Evolutionary conservation across 108 stramenopile species (phyloP), one percentile per base, ranked within the genome.

Genomic region (Cyclotella baltica): DNA sequence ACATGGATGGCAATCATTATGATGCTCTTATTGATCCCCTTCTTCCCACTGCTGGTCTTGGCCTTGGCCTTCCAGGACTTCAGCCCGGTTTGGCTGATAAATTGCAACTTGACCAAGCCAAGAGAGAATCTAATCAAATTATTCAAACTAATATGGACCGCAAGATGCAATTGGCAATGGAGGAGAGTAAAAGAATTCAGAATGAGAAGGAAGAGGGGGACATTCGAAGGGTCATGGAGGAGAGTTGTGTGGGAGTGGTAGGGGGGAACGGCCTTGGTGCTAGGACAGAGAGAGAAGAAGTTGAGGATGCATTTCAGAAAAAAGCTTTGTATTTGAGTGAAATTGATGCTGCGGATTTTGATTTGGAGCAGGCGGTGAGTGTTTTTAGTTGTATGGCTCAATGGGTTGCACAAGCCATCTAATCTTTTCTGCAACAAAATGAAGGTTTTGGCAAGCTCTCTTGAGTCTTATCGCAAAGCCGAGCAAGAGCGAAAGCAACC

Each of bases 1-100:
- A 95, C 70, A 89, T 90, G 63, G 92, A 95, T 72, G 90, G 90
- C 0, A 93, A 95, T 76, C 94, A 95, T 65, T 95, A 95, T 80
- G 89, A 95, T 62, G 94, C 94, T 0, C 79, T 95, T 3, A 75
- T 93, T 30, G 94, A 95, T 72, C 94, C 94, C 0, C 59, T 88
- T 33, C 63, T 85, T 23, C 92, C 94, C 27, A 95, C 94, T 27
- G 94, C 94, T 27, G 94, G 94, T 9, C 46, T 95, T 19, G 94
- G 94, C 15, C 77, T 95, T 4, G 90, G 94, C 3, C 37, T 95
- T 6, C 92, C 94, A 3, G 94, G 91, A 27, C 63, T 95, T 35
- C 76, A 89, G 66, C 90, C 90, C 0, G 94, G 94, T 0, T 69
- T 93, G 19, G 94, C 94, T 11, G 94, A 95, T 53, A 83, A 88